Evolutionary conservation across 805 yeast species (phyloP), one percentile per base, ranked within the genome.

Genomic region (Schizosaccharomyces osmophilus): DNA sequence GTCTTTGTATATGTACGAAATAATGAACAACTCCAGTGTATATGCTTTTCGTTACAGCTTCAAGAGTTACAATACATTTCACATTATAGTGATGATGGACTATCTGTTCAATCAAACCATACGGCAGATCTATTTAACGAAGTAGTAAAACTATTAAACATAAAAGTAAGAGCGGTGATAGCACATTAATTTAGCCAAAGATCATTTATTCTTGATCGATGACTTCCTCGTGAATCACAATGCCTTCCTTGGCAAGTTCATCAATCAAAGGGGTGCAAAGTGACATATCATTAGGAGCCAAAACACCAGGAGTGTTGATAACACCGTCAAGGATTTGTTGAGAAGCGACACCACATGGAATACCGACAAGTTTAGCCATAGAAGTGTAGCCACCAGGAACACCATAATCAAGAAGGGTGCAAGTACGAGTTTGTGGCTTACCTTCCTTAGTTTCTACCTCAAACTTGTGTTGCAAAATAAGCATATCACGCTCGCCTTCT

Each of bases 331-430:
- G 79, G 65, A 93, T 85, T 74, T 85, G 84, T 75, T 82, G 81
- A 63, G 85, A 78, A 39, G 97, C 98, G 72, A 93, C 95, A 62
- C 96, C 96, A 76, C 95, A 90, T 67, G 98, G 98, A 65, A 88
- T 90, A 77, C 98, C 98, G 62, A 93, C 98, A 66, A 87, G 81
- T 73, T 90, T 89, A 67, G 98, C 98, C 98, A 93, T 93, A 43
- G 97, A 89, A 51, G 95, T 84, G 82, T 90, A 93, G 62, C 93
- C 90, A 64, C 89, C 87, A 62, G 78, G 77, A 67, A 79, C 82
- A 77, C 98, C 98, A 74, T 86, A 87, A 74, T 88, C 95, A 45
- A 89, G 90, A 71, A 93, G 78, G 63, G 98, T 93, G 24, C 97
- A 85, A 63, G 97, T 89, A 79, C 97, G 88, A 65, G 84, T 80